Conservation (phyloP, 257 asterid species). For the Solanum virginianum region DNA sequence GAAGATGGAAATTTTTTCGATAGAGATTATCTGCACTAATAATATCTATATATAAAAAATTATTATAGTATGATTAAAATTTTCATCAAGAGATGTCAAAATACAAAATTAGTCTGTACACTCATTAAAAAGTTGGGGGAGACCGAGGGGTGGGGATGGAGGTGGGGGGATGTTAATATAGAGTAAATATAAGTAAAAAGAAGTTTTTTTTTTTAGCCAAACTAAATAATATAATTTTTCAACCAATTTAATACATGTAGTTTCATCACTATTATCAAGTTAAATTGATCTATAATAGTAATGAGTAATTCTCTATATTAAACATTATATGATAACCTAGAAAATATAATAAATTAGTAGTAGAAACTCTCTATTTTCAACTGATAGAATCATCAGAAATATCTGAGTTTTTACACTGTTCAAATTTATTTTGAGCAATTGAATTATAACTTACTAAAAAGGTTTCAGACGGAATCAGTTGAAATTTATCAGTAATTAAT, state of each 20-base stretch:
- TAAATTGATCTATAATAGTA: background rate
- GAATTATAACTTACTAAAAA: background rate
- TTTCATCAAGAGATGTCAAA: background rate
- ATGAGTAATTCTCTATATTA: background rate
- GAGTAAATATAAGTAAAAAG: background rate
- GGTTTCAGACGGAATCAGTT: background rate
- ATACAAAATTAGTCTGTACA: background rate
- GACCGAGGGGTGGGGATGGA: no score
- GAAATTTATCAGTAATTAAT: background rate
- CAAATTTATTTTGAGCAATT: background rate
- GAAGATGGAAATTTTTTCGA: background rate
- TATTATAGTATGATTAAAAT: background rate
- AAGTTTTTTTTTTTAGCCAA: background rate
- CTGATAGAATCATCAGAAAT: background rate
- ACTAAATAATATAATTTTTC: background rate
- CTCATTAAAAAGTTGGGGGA: background rate
- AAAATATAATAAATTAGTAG: background rate
- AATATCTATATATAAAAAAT: background rate
- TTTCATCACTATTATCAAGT: background rate
- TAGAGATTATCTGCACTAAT: background rate
- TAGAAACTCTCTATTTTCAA: background rate
- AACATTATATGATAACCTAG: background rate
- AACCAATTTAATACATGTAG: background rate
- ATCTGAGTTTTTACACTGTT: fast-evolving
- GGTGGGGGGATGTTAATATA: background rate